Evolutionary conservation across 2,329 filamentous ascomycete species (phyloP).

Genomic region (Davidsoniella neocaledoniae): DNA sequence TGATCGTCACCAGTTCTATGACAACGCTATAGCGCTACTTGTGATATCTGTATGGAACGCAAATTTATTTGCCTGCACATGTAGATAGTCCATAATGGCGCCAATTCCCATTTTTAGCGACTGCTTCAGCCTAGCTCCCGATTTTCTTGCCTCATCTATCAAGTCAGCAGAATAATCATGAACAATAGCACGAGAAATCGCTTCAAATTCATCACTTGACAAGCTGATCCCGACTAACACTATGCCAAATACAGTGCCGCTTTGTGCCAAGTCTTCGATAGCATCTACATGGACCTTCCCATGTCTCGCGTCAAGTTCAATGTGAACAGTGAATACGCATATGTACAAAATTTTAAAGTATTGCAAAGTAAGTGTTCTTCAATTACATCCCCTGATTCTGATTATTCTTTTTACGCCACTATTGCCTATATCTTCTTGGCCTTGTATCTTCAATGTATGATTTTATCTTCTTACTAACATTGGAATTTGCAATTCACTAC

Average conservation of each 20-base stretch:
- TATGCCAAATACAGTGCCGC: constrained; percentile 50
- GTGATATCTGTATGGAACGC: not conserved
- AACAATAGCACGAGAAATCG: not conserved
- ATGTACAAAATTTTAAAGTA: constrained; percentile 96
- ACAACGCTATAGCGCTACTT: not conserved
- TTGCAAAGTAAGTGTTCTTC: constrained; percentile 58
- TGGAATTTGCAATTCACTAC: constrained; percentile 4
- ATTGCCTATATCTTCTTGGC: not conserved
- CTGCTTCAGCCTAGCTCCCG: too few species aligned
- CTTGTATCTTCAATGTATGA: constrained; percentile 3
- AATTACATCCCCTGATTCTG: not conserved
- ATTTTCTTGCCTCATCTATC: too few species aligned
- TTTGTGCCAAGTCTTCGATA: constrained; percentile 94
- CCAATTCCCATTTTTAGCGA: too few species aligned
- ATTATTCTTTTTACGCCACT: not conserved
- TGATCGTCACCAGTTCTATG: too few species aligned
- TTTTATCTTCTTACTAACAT: constrained; percentile 12
- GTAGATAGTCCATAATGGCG: too few species aligned
- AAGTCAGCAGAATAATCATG: too few species aligned
- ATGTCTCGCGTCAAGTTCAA: constrained; percentile 98
- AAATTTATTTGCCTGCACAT: not conserved
- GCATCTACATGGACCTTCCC: constrained; percentile 87
- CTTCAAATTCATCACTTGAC: not conserved
- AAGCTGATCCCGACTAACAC: constrained; percentile 1
- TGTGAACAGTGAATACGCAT: constrained; percentile 90